Conservation (phyloP, 129 eudicot species). For the Deinandra increscens region DNA sequence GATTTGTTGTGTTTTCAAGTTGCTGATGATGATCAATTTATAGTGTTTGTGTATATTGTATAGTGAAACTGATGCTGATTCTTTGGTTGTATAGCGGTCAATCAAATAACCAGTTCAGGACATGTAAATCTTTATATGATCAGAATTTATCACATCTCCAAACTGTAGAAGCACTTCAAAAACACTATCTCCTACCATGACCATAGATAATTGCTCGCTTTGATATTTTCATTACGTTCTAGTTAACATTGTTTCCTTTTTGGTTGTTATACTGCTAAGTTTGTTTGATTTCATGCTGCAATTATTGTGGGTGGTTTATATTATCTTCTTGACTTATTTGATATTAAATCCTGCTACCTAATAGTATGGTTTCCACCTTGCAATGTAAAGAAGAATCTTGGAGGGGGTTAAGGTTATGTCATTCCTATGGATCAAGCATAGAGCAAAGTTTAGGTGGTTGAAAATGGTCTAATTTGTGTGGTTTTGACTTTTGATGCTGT, state of each 20-base stretch:
- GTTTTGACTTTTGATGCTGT: too few relatives aligned
- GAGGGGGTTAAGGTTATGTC: too few relatives aligned
- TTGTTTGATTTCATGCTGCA: conserved; percentile 15
- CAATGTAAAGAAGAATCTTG: too few relatives aligned
- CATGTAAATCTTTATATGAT: neutral
- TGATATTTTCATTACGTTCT: neutral
- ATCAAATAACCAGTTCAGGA: too few relatives aligned
- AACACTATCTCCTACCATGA: neutral
- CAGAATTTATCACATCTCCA: neutral
- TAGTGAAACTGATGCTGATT: neutral
- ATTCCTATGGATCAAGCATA: too few relatives aligned
- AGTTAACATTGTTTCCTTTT: conserved; percentile 2
- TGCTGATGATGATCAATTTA: neutral
- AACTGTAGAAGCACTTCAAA: neutral
- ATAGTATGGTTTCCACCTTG: neutral
- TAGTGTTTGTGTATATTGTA: neutral
- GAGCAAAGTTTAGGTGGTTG: too few relatives aligned
- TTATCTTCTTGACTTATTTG: neutral
- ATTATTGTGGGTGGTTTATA: neutral
- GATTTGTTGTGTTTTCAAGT: neutral
- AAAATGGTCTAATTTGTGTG: too few relatives aligned
- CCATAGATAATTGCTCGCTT: neutral
- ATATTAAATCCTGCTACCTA: neutral
- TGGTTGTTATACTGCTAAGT: neutral
- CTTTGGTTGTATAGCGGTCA: neutral